Evolutionary conservation across 192 early-diverging fungal species (phyloP).

Genomic region (Backusella tarrabulga): DNA sequence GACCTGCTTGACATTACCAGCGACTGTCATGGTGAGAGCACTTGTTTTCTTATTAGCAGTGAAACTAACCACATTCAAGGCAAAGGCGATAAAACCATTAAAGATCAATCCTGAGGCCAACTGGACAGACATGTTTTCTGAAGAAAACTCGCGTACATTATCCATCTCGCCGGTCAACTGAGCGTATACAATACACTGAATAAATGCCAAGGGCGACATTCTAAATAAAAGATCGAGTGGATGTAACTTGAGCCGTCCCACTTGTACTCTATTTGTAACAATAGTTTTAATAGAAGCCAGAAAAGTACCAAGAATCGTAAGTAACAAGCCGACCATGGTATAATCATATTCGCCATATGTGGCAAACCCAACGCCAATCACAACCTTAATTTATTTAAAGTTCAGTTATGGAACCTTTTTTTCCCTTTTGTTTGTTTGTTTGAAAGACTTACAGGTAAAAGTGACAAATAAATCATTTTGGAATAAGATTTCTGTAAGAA

Average conservation of each 20-base stretch:
- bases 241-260: slow-evolving; percentile 62
- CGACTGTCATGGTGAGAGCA: slow-evolving; percentile 63
- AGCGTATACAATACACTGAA: slow-evolving; percentile 41
- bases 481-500: slow-evolving; percentile 38
- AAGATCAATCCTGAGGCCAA: slow-evolving; percentile 44
- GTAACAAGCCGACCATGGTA: slow-evolving; percentile 55
- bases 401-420: neutral
- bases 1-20: slow-evolving; percentile 76
- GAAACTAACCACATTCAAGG: slow-evolving; percentile 64
- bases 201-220: slow-evolving; percentile 51
- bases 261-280: slow-evolving; percentile 65
- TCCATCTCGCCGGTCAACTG: slow-evolving; percentile 49
- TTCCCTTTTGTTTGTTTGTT: neutral
- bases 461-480: slow-evolving; percentile 38
- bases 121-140: slow-evolving; percentile 11
- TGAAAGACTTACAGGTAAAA: slow-evolving; percentile 44
- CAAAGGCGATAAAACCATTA: slow-evolving; percentile 68
- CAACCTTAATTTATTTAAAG: slow-evolving; percentile 30
- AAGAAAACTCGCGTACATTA: slow-evolving; percentile 9
- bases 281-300: slow-evolving; percentile 69
- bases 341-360: slow-evolving; percentile 67
- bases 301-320: slow-evolving; percentile 66
- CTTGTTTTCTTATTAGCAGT: slow-evolving; percentile 64
- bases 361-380: slow-evolving; percentile 66
- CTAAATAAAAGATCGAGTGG: slow-evolving; percentile 68